Evolutionary conservation across 2,329 filamentous ascomycete genomes (phyloP).

Genomic region (Penicillium sp.): DNA sequence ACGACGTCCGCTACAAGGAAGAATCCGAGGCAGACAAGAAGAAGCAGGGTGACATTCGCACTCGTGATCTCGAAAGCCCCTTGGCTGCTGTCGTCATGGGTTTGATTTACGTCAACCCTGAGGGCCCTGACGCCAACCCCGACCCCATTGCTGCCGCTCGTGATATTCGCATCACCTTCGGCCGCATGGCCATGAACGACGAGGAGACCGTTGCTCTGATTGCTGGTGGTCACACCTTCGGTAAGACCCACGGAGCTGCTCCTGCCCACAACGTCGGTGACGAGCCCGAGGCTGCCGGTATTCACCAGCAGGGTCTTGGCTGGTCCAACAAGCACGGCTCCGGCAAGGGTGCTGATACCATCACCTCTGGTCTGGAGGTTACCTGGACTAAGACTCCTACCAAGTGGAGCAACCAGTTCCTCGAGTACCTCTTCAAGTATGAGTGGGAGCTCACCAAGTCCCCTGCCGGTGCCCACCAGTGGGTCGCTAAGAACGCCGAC

Average conservation of each 20-base stretch:
- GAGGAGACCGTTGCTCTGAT: constrained; percentile 80
- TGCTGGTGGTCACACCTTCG: constrained; percentile 74
- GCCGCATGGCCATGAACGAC: constrained; percentile 80
- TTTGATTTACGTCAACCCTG: constrained; percentile 79
- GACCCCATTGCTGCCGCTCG: constrained; percentile 68
- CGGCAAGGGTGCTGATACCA: constrained; percentile 71
- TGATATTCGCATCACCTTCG: constrained; percentile 74
- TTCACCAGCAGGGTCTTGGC: constrained; percentile 70
- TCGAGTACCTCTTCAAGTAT: constrained; percentile 75
- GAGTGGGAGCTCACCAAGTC: constrained; percentile 77
- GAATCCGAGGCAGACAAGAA: constrained; percentile 45
- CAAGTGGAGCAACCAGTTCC: constrained; percentile 73
- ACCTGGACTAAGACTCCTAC: constrained; percentile 75
- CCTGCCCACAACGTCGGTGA: constrained; percentile 62
- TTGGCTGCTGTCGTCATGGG: constrained; percentile 71
- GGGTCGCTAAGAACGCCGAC: constrained; percentile 69
- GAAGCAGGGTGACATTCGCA: constrained; percentile 51
- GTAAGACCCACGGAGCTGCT: constrained; percentile 77
- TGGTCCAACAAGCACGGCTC: constrained; percentile 66
- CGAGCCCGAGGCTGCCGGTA: constrained; percentile 64
- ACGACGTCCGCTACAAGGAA: constrained; percentile 66
- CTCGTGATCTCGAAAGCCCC: constrained; percentile 66
- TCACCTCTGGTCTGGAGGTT: constrained; percentile 76
- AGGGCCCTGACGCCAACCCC: constrained; percentile 71
- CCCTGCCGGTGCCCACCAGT: constrained; percentile 75